These are phyloP conservation scores for Berberis thunbergii DNA, from an alignment of 164 flowering plant species.

Conservation along the genomic window DNA sequence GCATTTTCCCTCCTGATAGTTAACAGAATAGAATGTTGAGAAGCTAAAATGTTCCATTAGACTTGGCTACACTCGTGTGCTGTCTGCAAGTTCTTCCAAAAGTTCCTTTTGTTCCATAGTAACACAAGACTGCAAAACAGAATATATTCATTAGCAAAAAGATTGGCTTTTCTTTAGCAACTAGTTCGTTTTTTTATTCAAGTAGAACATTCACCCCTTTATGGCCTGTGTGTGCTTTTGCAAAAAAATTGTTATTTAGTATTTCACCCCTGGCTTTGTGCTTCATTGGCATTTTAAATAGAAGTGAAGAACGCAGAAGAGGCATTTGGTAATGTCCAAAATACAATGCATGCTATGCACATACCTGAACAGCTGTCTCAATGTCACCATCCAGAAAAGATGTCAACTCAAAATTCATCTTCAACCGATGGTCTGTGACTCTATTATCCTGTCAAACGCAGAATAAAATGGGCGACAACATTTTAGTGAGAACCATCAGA, in stretches of 20 bases:
- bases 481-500: no score
- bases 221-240: no score
- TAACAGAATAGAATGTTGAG: no score
- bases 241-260: no score
- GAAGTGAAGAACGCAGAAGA: no score
- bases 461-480: no score
- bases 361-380: conserved; percentile 55
- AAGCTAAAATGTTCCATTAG: no score
- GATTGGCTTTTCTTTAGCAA: no score
- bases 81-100: conserved; percentile 69
- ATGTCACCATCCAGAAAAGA: conserved; percentile 84
- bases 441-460: conserved; percentile 61
- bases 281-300: neutral
- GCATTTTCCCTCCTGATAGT: no score
- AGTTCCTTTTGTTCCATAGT: conserved; percentile 84
- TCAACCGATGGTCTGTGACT: conserved; percentile 90
- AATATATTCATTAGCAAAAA: no score
- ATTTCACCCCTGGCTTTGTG: neutral
- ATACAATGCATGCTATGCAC: neutral
- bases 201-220: neutral
- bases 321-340: neutral
- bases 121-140: conserved; percentile 56
- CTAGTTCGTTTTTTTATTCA: neutral
- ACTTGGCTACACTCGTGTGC: no score
- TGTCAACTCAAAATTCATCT: conserved; percentile 90